A percentile compares a stretch with the other conserved stretches of the same genome.
phyloP scores from a whole-genome alignment of 2,329 filamentous ascomycete species.

The Trichophaea hybrida region DNA sequence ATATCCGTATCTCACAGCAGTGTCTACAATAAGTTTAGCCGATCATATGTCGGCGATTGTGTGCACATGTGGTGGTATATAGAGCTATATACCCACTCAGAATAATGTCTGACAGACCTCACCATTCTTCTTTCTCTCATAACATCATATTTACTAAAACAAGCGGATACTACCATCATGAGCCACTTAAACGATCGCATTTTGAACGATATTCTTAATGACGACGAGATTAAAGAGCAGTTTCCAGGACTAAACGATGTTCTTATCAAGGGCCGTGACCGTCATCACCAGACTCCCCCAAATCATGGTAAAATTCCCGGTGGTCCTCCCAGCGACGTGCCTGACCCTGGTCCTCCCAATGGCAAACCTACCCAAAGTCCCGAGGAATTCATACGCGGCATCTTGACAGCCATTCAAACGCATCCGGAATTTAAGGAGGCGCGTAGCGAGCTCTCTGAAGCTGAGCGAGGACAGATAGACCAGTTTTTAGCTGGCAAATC shows the following conservation, averaged over 20 bases:
- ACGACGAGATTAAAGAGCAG: constrained; percentile 5
- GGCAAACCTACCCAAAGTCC: neutral
- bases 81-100: neutral
- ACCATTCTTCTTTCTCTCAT: too few relatives aligned
- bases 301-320: neutral
- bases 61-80: too few relatives aligned
- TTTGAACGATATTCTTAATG: neutral
- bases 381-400: neutral
- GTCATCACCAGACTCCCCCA: neutral
- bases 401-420: neutral
- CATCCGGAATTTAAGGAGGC: neutral
- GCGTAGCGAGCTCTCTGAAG: neutral
- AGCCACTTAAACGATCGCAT: neutral
- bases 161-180: neutral
- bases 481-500: neutral
- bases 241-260: constrained; percentile 8
- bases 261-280: neutral
- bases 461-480: neutral
- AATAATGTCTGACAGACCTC: too few relatives aligned
- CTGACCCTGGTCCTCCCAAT: neutral
- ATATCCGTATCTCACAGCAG: too few relatives aligned
- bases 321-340: neutral
- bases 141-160: too few relatives aligned
- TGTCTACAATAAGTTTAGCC: too few relatives aligned
- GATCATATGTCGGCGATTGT: too few relatives aligned